Evolutionary conservation across 768 basidiomycete species (phyloP).

Genomic region (Exidia glandulosa): DNA sequence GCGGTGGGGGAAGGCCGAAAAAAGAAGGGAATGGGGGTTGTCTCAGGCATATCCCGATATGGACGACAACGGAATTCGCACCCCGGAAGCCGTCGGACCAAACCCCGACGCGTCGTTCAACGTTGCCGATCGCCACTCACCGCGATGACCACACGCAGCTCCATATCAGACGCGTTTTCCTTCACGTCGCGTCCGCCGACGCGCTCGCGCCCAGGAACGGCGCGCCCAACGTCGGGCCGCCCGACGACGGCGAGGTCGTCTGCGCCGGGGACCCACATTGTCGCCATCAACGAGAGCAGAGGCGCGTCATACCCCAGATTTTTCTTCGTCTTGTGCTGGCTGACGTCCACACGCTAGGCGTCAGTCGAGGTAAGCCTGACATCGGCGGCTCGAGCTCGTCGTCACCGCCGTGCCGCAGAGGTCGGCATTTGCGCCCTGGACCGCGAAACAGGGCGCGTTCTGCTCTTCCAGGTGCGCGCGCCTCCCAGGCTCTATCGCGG

Average conservation of each 20-base stretch:
- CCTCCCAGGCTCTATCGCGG: not conserved
- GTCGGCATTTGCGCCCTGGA: conserved; percentile 85
- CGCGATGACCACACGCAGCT: not conserved
- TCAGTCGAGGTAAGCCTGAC: too few relatives aligned
- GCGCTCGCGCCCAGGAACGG: not conserved
- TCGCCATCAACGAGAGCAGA: conserved; percentile 6
- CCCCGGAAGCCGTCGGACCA: too few relatives aligned
- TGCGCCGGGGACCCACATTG: not conserved
- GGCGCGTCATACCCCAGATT: not conserved
- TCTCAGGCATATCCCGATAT: not conserved
- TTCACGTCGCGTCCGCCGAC: not conserved
- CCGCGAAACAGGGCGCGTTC: conserved; percentile 60
- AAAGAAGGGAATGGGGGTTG: not conserved
- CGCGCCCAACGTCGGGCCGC: not conserved
- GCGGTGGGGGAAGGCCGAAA: not conserved
- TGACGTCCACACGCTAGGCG: conserved; percentile 19
- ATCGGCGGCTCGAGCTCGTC: too few relatives aligned
- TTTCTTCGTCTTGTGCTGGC: not conserved
- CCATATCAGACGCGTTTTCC: not conserved
- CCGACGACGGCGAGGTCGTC: not conserved
- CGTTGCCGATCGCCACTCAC: not conserved
- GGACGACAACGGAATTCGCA: not conserved
- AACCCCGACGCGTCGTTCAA: not conserved
- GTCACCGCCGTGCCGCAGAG: too few relatives aligned
- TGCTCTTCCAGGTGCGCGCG: conserved; percentile 63